Evolutionary conservation across 1,284 basidiomycete species (phyloP).

Genomic region (Cutaneotrichosporon sp.): DNA sequence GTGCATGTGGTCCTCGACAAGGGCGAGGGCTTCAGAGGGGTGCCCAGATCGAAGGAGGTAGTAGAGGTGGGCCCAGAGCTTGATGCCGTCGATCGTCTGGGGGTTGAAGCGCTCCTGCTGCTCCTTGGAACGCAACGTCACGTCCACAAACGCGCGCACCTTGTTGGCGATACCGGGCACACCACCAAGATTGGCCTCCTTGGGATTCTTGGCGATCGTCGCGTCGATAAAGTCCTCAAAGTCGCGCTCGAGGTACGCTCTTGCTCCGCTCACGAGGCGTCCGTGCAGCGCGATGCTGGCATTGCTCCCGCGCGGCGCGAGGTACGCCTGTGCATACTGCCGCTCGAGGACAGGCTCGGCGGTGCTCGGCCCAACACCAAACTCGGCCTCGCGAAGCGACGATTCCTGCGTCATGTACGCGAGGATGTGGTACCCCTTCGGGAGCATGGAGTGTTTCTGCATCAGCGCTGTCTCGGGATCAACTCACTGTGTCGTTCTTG

Average conservation of each 20-base stretch:
- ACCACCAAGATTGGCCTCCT: conserved; percentile 85
- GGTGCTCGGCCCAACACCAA: background rate
- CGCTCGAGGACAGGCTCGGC: conserved; percentile 47
- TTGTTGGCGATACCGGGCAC: conserved; percentile 87
- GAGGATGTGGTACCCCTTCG: conserved; percentile 50
- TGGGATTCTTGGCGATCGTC: conserved; percentile 76
- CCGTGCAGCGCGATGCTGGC: conserved; percentile 33
- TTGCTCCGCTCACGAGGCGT: conserved; percentile 44
- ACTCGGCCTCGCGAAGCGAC: conserved; percentile 40
- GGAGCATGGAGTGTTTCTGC: conserved; percentile 50
- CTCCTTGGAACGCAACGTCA: conserved; percentile 60
- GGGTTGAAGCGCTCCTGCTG: conserved; percentile 81
- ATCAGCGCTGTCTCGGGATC: background rate
- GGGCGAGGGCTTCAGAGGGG: conserved; percentile 71
- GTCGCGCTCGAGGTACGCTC: conserved; percentile 60
- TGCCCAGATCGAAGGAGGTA: conserved; percentile 87
- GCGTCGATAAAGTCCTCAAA: conserved; percentile 83
- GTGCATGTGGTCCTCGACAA: conserved; percentile 69
- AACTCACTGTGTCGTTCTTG: conserved; percentile 38
- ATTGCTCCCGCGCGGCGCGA: conserved; percentile 33
- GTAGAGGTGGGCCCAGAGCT: conserved; percentile 90
- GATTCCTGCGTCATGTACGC: conserved; percentile 55
- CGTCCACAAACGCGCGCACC: conserved; percentile 77
- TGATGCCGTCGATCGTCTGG: conserved; percentile 72
- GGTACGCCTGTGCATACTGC: conserved; percentile 57